phyloP scores from a whole-genome alignment of 495 filamentous ascomycete species.

The Hypoxylon intermedium region DNA sequence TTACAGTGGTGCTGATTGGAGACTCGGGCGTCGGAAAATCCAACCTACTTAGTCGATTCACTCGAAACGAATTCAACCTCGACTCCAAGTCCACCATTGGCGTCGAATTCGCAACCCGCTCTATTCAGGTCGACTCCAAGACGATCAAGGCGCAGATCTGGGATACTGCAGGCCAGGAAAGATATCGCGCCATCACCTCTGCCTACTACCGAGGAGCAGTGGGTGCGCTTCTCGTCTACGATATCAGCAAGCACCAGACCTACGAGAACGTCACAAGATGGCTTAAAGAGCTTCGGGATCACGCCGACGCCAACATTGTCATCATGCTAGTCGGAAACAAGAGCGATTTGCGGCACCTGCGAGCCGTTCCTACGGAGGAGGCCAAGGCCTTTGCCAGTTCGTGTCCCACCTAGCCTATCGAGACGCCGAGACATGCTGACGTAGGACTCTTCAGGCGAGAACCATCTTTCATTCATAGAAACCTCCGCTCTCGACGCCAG shows the following conservation, averaged over 20 bases:
- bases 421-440: constrained; percentile 34
- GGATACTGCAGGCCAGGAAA: constrained; percentile 99
- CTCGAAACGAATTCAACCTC: constrained; percentile 99
- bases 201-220: constrained; percentile 99
- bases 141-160: constrained; percentile 99
- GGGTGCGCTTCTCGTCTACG: constrained; percentile 96
- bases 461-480: constrained; percentile 97
- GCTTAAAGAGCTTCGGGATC: constrained; percentile 98
- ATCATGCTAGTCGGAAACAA: constrained; percentile 99
- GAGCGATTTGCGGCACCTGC: constrained; percentile 98
- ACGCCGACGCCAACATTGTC: constrained; percentile 98
- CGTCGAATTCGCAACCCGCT: constrained; percentile 98
- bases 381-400: constrained; percentile 97
- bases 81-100: constrained; percentile 99
- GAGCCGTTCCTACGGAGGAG: constrained; percentile 97
- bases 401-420: constrained; percentile 41
- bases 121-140: constrained; percentile 98
- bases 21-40: constrained; percentile 99
- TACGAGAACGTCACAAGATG: constrained; percentile 99
- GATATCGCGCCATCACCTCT: constrained; percentile 98
- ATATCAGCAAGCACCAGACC: constrained; percentile 99
- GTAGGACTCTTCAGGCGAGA: constrained; percentile 70
- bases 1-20: constrained; percentile 93
- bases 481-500: constrained; percentile 98
- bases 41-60: constrained; percentile 99